Base-by-base conservation (phyloP, 2,329 filamentous ascomycete genomes). In the Aureobasidium sp. region DNA sequence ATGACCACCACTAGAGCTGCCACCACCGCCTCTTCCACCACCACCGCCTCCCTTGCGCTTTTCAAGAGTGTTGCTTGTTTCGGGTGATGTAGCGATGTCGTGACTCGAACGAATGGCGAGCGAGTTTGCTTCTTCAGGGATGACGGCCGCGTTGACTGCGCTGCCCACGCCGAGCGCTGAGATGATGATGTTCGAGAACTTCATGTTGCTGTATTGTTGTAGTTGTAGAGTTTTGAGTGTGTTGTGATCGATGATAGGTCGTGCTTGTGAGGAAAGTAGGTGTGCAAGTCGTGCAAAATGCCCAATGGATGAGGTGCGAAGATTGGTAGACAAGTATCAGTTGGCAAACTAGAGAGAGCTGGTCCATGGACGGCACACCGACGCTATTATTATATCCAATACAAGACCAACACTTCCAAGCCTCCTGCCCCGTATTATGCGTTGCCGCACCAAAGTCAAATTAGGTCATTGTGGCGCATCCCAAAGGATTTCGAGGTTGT, bases 21-120 rank as follows among this genome's bases (percentile, higher is more conserved):
- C 37, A 7, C 76, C 72, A 15, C 76, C 71, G 24, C 74, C 70
- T 31, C 77, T 74, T n/a, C 78, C 75, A 6, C 78, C 75, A 35
- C 73, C 70, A 39, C 76, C 72, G 37, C 75, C 76, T 27, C 79
- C 79, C 68, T 78, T 79, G 61, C 80, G 76, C 67, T 81, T 82
- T 61, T 77, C 74, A 31, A 81, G 66, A 7, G 64, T 61, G 42
- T 67, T 66, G 61, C 69, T 64, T 19, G 67, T 64, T n/a, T 67
- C 62, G 19, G 70, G 71, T 9, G 52, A 48, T 59, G 52, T 40
- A 5, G 57, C 44, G 29, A 42, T 50, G 9, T 60, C 40, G 24
- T 48, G 24, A 40, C 15, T 35, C 27, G 60, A 62, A 1, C 50
- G 50, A 5, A 57, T 27, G 35, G 24, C 17, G 42, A 62, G 49